phyloP scores from a whole-genome alignment of 2,329 filamentous ascomycete species.

The Monilinia laxa region DNA sequence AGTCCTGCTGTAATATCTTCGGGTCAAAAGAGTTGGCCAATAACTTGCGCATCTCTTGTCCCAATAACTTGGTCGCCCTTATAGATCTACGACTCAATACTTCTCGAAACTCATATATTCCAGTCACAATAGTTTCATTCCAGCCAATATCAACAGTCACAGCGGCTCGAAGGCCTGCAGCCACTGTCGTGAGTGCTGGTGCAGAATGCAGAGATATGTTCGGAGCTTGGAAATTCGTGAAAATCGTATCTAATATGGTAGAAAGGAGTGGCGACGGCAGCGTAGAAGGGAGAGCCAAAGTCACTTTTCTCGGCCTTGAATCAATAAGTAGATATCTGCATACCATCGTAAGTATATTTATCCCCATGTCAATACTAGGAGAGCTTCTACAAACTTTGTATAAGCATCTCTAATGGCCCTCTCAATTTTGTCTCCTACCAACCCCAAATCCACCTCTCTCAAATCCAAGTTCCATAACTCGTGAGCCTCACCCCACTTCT shows the following conservation, averaged over 20 bases:
- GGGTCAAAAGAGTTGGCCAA: constrained; percentile 50
- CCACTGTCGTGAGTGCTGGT: constrained; percentile 70
- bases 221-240: constrained; percentile 76
- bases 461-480: constrained; percentile 82
- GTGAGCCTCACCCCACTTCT: constrained; percentile 61
- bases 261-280: constrained; percentile 78
- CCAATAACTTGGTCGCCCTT: constrained; percentile 70
- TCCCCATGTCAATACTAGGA: neutral
- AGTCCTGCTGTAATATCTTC: constrained; percentile 34
- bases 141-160: constrained; percentile 89
- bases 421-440: constrained; percentile 86
- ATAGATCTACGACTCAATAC: constrained; percentile 68
- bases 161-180: constrained; percentile 81
- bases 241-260: constrained; percentile 72
- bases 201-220: constrained; percentile 78
- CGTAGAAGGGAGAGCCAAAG: constrained; percentile 73
- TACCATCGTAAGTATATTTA: constrained; percentile 25
- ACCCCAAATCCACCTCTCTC: constrained; percentile 67
- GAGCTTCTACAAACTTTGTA: constrained; percentile 63
- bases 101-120: constrained; percentile 87
- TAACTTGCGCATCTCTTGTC: constrained; percentile 66
- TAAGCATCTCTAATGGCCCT: constrained; percentile 78
- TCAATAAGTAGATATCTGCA: constrained; percentile 65
- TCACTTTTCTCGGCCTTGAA: constrained; percentile 70
- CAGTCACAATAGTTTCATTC: constrained; percentile 83